phyloP scores from a whole-genome alignment of 495 filamentous ascomycete genomes.

The Aspergillus sclerotiicarbonarius region DNA sequence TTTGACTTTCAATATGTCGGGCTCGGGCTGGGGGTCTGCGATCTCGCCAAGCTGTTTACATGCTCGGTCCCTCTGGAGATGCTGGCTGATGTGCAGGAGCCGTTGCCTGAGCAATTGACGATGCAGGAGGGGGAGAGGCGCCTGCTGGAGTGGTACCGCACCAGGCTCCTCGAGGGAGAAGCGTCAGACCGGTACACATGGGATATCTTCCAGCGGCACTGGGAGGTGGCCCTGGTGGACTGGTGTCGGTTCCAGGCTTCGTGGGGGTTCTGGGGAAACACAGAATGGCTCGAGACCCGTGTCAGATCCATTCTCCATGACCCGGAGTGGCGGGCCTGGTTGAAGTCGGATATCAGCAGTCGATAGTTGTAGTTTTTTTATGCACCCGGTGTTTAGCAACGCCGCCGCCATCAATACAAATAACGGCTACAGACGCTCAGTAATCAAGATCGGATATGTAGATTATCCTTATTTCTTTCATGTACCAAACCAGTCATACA shows the following conservation, averaged over 20 bases:
- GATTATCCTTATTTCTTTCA: too few relatives aligned
- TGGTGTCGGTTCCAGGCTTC: constrained; percentile 45
- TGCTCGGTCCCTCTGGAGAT: constrained; percentile 36
- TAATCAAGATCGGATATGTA: too few relatives aligned
- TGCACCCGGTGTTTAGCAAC: too few relatives aligned
- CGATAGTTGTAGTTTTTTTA: neutral
- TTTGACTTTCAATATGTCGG: constrained; percentile 45
- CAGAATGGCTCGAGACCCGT: constrained; percentile 40
- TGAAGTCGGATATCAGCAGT: constrained; percentile 17
- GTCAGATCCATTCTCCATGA: constrained; percentile 35
- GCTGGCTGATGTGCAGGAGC: constrained; percentile 25
- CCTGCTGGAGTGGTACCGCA: constrained; percentile 29
- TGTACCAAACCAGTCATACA: too few relatives aligned
- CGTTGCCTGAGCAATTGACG: constrained; percentile 24
- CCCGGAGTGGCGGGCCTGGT: constrained; percentile 31
- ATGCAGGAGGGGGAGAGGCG: constrained; percentile 32
- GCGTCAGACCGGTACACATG: constrained; percentile 24
- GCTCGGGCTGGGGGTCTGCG: constrained; percentile 38
- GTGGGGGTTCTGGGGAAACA: constrained; percentile 45
- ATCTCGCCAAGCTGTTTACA: constrained; percentile 42
- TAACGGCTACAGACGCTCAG: too few relatives aligned
- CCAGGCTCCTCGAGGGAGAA: constrained; percentile 16
- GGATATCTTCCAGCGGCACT: constrained; percentile 31
- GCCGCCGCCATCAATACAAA: too few relatives aligned
- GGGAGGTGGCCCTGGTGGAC: constrained; percentile 41